Base-by-base conservation (phyloP, 2,329 filamentous ascomycete species). In the Aureobasidium leucospermi region DNA sequence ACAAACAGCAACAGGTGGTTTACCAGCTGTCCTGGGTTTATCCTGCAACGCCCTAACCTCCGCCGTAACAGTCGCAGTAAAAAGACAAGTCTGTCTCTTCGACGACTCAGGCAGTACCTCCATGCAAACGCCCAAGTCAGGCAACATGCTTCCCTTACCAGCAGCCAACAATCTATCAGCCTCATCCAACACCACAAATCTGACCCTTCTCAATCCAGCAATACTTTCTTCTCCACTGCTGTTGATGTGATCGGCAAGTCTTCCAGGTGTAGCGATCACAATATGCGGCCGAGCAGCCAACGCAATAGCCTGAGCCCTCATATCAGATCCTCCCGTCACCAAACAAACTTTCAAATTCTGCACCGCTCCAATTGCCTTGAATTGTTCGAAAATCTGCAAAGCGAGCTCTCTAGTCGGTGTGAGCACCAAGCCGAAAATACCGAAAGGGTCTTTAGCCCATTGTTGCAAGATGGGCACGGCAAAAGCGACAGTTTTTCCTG, bases 401-500 rank as follows among this genome's bases (percentile, higher is more conserved):
- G 94, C 94, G 61, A 99, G 83, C 76, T 99, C 94, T 67, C 89
- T 83, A 6, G 90, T 96, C 19, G 91, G 92, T 8, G 94, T 99
- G 68, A 99, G 76, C 13, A 99, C 84, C 6, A 99, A 78, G 1
- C 85, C 93, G 73, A 90, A 99, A 67, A 97, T 93, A 45, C 90
- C 94, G 61, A 87, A 87, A 0, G 94, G 94, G 75, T 99, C 92
- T 69, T 91, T 83, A 2, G 93, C 85, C 91, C 92, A 97, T 73
- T 87, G 88, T 71, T 97, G 93, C 63, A 99, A 77, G 62, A 99
- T 96, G 0, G 94, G 94, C 9, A 92, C 90, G 1, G 93, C 89
- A 73, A 99, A 99, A 1, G 94, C 92, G 45, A 97, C 86, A 3
- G 94, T 99, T 78, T 99, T 99, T 75, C 94, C 94, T 11, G 93